Base-by-base conservation (phyloP, 2,329 filamentous ascomycete species). In the Camptophora hylomeconis region DNA sequence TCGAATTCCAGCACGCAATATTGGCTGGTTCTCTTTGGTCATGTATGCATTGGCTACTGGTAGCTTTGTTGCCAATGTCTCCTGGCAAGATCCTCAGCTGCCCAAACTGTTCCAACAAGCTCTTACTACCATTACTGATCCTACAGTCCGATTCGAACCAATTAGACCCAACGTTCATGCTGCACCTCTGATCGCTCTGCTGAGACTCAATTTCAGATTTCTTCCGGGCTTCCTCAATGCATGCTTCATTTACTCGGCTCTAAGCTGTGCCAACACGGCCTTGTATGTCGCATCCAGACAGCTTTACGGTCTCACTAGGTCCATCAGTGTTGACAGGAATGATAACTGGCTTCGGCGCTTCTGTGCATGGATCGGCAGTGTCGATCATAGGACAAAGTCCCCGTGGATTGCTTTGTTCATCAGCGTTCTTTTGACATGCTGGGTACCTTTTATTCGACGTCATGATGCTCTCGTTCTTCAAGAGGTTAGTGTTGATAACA, bases 261-360 rank as follows among this genome's bases (percentile, higher is more conserved):
- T 54, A 2, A 50, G 48, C 17, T 43, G 44, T 3, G 48, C 51
- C 3, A 50, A 49, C 31, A 52, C 51, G 2, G 48, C 48, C 19
- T 43, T 55, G 2, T 55, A 52, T 26, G 45, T 54, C 10, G 46
- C 51, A 3, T 54, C 52, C 0, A 39, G 52, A 8, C 45, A 49
- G 1, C 30, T 54, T 0, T 54, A 50, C 26, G 50, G 50, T 2
- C 31, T 54, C 4, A 46, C 46, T 0, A 17, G 24, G 17, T 24
- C 20, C 21, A 37, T n/a, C n/a, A n/a, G n/a, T n/a, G n/a, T n/a
- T n/a, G n/a, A n/a, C n/a, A n/a, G n/a, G n/a, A n/a, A n/a, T n/a
- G n/a, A n/a, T n/a, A n/a, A n/a, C n/a, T n/a, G n/a, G n/a, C n/a
- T n/a, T n/a, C n/a, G n/a, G n/a, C n/a, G n/a, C n/a, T n/a, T n/a